These are phyloP conservation scores for Endotrypanum monterogeii DNA, from an alignment of 208 protist species.

Conservation along the genomic window DNA sequence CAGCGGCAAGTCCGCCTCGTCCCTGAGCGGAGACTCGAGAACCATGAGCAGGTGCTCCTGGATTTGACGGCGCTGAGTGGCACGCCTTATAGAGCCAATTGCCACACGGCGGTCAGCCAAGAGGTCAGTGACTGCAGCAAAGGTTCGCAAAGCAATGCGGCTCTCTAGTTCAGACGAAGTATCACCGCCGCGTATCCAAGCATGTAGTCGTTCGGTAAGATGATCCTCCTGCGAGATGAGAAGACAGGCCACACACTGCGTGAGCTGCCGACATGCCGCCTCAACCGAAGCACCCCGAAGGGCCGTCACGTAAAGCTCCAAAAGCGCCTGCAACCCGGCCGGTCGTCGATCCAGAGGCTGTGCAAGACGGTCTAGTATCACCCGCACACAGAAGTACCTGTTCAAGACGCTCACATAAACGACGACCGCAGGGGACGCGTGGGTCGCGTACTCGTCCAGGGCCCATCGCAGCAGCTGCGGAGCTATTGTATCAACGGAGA, in stretches of 20 bases:
- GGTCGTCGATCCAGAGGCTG: conserved; percentile 50
- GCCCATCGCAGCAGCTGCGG: conserved; percentile 48
- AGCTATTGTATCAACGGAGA: conserved; percentile 27
- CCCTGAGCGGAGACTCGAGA: conserved; percentile 24
- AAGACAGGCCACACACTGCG: conserved; percentile 47
- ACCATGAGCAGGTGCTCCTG: conserved; percentile 49
- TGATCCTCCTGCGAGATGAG: conserved; percentile 43
- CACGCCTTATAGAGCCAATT: conserved; percentile 65
- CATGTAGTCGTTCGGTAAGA: conserved; percentile 19
- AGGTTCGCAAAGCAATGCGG: conserved; percentile 28
- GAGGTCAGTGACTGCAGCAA: conserved; percentile 49
- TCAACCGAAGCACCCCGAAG: conserved; percentile 5
- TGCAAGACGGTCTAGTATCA: conserved; percentile 45
- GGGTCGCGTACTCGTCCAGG: conserved; percentile 11
- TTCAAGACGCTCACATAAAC: conserved; percentile 65
- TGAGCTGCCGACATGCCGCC: conserved; percentile 40
- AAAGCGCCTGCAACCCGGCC: conserved; percentile 41
- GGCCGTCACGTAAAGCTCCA: conserved; percentile 42
- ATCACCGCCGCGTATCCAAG: conserved; percentile 15
- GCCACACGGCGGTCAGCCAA: conserved; percentile 61
- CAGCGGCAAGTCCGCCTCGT: conserved; percentile 26
- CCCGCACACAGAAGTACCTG: conserved; percentile 55
- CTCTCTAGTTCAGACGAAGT: not conserved
- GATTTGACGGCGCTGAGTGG: conserved; percentile 50
- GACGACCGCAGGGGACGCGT: conserved; percentile 8